Percentiles rank a stretch among this genome's conserved stretches.
Conservation (phyloP, 176 grass and related monocot species). For the Cocos nucifera region DNA sequence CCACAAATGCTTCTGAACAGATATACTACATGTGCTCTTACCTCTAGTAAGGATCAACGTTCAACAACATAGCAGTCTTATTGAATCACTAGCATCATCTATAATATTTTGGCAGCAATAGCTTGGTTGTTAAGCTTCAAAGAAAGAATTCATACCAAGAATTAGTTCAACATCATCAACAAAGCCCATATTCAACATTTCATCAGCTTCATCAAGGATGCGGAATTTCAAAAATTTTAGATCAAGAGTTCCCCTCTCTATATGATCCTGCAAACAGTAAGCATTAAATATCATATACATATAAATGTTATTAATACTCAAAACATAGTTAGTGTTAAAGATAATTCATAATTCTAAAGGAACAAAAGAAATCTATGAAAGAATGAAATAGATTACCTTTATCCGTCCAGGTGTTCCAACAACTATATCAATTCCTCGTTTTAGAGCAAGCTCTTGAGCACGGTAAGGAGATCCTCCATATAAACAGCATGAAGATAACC, state of each 20-base stretch:
- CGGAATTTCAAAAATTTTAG: conserved; percentile 74
- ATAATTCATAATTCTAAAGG: neutral
- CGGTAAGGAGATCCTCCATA: conserved; percentile 83
- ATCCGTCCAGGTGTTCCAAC: conserved; percentile 90
- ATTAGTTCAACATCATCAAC: conserved; percentile 96
- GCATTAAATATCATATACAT: too few relatives aligned
- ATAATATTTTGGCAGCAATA: too few relatives aligned
- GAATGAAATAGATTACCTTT: conserved; percentile 43
- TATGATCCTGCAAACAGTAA: conserved; percentile 43
- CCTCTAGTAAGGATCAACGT: too few relatives aligned
- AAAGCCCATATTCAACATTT: conserved; percentile 99
- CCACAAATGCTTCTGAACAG: too few relatives aligned
- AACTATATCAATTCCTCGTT: conserved; percentile 72
- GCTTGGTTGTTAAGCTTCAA: too few relatives aligned
- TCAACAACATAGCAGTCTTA: too few relatives aligned
- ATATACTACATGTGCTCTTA: too few relatives aligned
- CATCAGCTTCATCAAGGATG: conserved; percentile 98
- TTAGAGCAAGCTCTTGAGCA: conserved; percentile 53
- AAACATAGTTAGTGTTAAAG: too few relatives aligned
- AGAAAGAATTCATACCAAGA: conserved; percentile 46
- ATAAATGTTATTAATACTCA: too few relatives aligned
- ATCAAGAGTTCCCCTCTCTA: conserved; percentile 64
- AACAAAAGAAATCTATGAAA: neutral
- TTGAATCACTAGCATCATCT: too few relatives aligned
- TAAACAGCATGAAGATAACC: conserved; percentile 62